Evolutionary conservation across 225 moss, liverwort and hornwort species (phyloP).

Genomic region (Straminergon stramineum): DNA sequence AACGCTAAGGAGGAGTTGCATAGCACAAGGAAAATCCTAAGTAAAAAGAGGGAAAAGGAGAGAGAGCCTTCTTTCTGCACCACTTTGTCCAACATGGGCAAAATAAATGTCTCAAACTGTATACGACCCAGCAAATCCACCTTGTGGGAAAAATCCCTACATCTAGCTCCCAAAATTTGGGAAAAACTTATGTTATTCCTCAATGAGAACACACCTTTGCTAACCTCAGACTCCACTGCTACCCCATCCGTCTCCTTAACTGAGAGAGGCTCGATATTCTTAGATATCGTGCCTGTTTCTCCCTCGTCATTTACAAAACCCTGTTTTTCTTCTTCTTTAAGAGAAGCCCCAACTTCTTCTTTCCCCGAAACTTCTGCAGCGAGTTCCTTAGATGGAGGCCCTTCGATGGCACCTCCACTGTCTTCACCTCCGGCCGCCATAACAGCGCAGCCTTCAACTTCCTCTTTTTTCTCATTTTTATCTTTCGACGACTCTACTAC

Average conservation of each 20-base stretch:
- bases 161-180: conserved; percentile 67
- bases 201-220: conserved; percentile 99
- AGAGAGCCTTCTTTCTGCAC: conserved; percentile 65
- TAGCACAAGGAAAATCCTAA: conserved; percentile 29
- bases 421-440: conserved; percentile 60
- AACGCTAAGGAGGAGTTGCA: conserved; percentile 32
- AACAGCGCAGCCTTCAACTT: conserved; percentile 45
- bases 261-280: conserved; percentile 95
- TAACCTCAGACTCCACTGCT: conserved; percentile 99
- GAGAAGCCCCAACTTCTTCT: conserved; percentile 45
- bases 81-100: conserved; percentile 60
- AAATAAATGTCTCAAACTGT: conserved; percentile 71
- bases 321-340: conserved; percentile 79
- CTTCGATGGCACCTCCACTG: conserved; percentile 81
- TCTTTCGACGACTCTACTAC: conserved; percentile 58
- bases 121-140: conserved; percentile 78
- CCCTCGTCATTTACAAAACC: conserved; percentile 93
- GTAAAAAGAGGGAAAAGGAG: conserved; percentile 41
- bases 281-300: conserved; percentile 93
- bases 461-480: conserved; percentile 52
- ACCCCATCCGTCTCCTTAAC: conserved; percentile 99
- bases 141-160: conserved; percentile 67
- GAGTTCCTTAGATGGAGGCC: conserved; percentile 75
- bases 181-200: conserved; percentile 77
- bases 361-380: conserved; percentile 41